Evolutionary conservation across 768 basidiomycete genomes (phyloP).

Genomic region (Suillus hirtellus): DNA sequence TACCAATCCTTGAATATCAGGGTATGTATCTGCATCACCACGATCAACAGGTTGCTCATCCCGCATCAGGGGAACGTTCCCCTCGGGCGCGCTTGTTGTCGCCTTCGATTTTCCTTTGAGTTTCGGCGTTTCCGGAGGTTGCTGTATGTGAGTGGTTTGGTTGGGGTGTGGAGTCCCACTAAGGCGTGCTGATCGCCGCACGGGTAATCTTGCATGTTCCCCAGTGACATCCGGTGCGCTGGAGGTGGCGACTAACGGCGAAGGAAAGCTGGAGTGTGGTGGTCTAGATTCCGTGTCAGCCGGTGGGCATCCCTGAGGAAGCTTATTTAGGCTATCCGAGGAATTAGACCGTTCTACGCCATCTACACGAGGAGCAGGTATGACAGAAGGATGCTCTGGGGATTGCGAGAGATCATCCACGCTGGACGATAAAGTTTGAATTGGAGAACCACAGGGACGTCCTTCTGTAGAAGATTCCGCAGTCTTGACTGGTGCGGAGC

Average conservation of each 20-base stretch:
- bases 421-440: constrained; percentile 21
- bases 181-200: constrained; percentile 40
- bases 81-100: constrained; percentile 12
- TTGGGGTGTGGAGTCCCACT: constrained; percentile 33
- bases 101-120: constrained; percentile 25
- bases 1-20: not conserved
- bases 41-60: not conserved
- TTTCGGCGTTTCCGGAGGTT: constrained; percentile 20
- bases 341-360: constrained; percentile 12
- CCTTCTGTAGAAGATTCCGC: constrained; percentile 6
- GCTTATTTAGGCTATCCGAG: constrained; percentile 2
- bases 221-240: not conserved
- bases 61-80: not conserved
- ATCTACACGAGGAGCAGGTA: constrained; percentile 4
- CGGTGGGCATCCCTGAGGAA: not conserved
- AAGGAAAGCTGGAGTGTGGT: not conserved
- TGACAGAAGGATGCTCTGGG: constrained; percentile 14
- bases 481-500: constrained; percentile 30
- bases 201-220: constrained; percentile 22
- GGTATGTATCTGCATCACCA: not conserved
- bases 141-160: constrained; percentile 9
- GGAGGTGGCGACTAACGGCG: constrained; percentile 12
- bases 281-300: not conserved
- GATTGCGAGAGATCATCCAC: constrained; percentile 25
- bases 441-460: constrained; percentile 7